Evolutionary conservation across 441 rosid species (phyloP).

Genomic region (Erodium moschatum): DNA sequence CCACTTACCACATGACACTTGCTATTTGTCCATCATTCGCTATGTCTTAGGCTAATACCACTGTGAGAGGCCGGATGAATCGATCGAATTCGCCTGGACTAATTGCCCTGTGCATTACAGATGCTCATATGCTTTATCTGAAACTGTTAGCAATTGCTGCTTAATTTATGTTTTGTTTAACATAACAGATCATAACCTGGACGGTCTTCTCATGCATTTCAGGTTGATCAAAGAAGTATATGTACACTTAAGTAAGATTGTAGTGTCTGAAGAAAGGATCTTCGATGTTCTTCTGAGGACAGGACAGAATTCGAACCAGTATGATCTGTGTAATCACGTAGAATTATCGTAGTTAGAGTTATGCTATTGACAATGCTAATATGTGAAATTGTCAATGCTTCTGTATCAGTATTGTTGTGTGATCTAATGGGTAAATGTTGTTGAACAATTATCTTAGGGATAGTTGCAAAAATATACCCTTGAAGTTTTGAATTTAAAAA

Average conservation of each 20-base stretch:
- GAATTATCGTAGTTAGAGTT: background rate
- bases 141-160: background rate
- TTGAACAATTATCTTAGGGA: background rate
- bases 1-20: too few relatives aligned
- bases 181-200: background rate
- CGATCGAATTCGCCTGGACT: too few relatives aligned
- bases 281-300: background rate
- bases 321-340: background rate
- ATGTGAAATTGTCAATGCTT: background rate
- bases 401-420: background rate
- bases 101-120: too few relatives aligned
- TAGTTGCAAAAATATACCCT: too few relatives aligned
- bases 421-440: background rate
- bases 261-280: background rate
- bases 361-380: slow-evolving; percentile 6
- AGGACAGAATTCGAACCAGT: background rate
- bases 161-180: background rate
- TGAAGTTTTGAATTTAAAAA: too few relatives aligned
- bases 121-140: background rate
- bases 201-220: background rate
- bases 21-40: too few relatives aligned
- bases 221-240: slow-evolving; percentile 1
- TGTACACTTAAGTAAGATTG: background rate
- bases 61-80: too few relatives aligned
- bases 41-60: too few relatives aligned